Base-by-base conservation (phyloP, 306 rosid genomes). In the Corylus avellana region DNA sequence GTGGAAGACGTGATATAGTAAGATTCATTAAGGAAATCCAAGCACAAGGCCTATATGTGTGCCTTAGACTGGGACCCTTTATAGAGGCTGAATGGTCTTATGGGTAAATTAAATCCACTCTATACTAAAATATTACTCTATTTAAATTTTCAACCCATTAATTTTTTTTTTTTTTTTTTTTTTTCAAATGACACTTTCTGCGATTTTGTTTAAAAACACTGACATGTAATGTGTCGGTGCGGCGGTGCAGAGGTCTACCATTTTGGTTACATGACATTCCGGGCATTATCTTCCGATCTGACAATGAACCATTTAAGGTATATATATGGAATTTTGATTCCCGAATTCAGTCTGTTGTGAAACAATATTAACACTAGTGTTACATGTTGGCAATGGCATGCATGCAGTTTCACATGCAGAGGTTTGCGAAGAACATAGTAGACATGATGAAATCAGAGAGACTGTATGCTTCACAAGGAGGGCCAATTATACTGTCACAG, bases 21-120 rank as follows among this genome's bases (percentile, higher is more conserved):
- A 81, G 74, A 68, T 94, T 94, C 82, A 82, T 92, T 2, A 90
- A 87, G 87, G 89, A 90, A 86, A 81, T 88, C 66, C 92, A 92
- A 80, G 89, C 89, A 37, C 98, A 90, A 35, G 95, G 97, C n/a
- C 81, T 94, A n/a, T 91, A 92, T 71, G 97, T 75, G 4, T 66
- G 90, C 79, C 97, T 94, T 47, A 84, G 98, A 77, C 86, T 94
- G 80, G 98, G 98, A 87, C 98, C 98, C 16, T 94, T 88, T 83
- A 91, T 92, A 53, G 92, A 94, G 86, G 80, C 91, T 72, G 98
- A 94, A 90, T 90, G 94, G 87, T 71, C 87, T n/a, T 90, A 91
- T 7, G 98, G 98, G 97, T 92, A 86, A 32, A 32, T 3, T 3
- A 22, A 22, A 22, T 22, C 25, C 25, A 22, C 25, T 22, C 0